Conservation (phyloP, 2,329 filamentous ascomycete genomes). For the Aspergillus intermedius region DNA sequence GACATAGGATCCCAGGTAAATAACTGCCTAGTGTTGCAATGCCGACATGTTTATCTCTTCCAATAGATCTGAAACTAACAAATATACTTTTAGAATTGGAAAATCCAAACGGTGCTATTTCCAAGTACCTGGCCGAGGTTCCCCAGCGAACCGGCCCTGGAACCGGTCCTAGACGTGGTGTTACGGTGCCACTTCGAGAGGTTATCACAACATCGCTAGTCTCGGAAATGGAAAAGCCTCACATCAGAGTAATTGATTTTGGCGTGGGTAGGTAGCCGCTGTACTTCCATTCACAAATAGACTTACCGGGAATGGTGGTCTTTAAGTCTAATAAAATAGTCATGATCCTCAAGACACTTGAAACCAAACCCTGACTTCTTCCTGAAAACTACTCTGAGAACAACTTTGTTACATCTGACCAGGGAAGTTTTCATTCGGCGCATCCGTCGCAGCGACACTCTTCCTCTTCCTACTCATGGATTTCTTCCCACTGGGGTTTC, state of each 20-base stretch:
- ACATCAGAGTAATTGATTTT: conserved; percentile 17
- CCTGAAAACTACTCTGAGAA: too few species aligned
- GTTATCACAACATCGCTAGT: conserved; percentile 18
- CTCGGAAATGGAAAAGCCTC: conserved; percentile 10
- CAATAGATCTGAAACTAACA: conserved; percentile 18
- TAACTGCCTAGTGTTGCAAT: background rate
- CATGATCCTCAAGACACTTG: too few species aligned
- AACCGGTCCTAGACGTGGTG: conserved; percentile 1
- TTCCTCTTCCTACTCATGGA: too few species aligned
- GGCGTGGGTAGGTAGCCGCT: conserved; percentile 11
- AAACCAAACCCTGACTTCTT: too few species aligned
- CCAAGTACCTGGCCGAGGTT: conserved; percentile 13
- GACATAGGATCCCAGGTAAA: background rate
- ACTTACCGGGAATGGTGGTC: too few species aligned
- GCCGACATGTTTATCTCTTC: conserved; percentile 1
- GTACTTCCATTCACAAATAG: background rate
- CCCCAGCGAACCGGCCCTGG: conserved; percentile 2
- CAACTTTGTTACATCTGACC: too few species aligned
- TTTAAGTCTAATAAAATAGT: too few species aligned
- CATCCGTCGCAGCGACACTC: too few species aligned
- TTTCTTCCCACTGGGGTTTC: too few species aligned
- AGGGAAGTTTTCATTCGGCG: background rate
- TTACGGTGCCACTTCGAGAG: conserved; percentile 14
- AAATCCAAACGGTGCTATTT: conserved; percentile 9
- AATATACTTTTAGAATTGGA: conserved; percentile 21